phyloP scores from a whole-genome alignment of 352 stramenopile species.

The Blastocystis sp. region DNA sequence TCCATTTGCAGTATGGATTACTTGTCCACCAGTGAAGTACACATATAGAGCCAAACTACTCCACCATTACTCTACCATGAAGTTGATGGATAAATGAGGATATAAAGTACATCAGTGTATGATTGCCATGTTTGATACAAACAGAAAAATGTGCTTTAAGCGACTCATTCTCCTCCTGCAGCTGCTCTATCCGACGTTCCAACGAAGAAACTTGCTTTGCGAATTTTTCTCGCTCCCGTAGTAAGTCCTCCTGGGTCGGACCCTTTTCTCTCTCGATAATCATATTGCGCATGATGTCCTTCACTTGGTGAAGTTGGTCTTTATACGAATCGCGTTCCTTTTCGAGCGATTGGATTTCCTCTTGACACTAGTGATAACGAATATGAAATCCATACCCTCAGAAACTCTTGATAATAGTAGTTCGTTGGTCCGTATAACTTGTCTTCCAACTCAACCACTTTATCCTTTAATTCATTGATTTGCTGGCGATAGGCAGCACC shows the following conservation, averaged over 20 bases:
- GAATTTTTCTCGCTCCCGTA: constrained; percentile 16
- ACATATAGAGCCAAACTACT: background rate
- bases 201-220: constrained; percentile 1
- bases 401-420: constrained; percentile 58
- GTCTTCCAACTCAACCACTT: constrained; percentile 4
- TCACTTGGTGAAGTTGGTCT: constrained; percentile 31
- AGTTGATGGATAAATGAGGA: background rate
- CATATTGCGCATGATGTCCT: constrained; percentile 49
- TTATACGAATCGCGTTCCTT: background rate
- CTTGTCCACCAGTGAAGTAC: background rate
- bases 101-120: too few relatives aligned
- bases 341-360: background rate
- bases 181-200: background rate
- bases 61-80: background rate
- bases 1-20: background rate
- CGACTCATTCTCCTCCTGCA: background rate
- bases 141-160: background rate
- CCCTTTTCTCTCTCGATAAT: constrained; percentile 10
- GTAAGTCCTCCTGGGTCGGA: background rate
- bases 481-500: background rate
- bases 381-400: background rate
- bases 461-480: background rate
- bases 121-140: background rate
- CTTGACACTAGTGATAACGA: background rate
- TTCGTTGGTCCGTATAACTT: constrained; percentile 46